Base-by-base conservation (phyloP, 495 filamentous ascomycete species). In the Ramalina intermedia region DNA sequence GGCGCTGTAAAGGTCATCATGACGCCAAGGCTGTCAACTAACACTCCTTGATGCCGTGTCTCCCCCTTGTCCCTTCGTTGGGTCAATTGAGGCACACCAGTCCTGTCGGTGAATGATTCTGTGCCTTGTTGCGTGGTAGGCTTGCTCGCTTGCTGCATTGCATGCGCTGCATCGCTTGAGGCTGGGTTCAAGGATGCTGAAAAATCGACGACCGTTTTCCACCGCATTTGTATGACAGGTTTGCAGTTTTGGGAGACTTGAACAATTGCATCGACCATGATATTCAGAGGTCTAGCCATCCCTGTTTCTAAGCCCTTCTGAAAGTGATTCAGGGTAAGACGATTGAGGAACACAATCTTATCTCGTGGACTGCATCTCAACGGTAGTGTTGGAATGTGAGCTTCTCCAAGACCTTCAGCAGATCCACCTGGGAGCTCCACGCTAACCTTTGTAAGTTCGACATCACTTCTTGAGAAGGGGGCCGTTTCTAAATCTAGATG, bases 401-500 rank as follows among this genome's bases (percentile, higher is more conserved):
- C 63, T 41, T 78, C 61, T 43, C 75, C 81, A n/a, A 88, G 67
- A 51, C 79, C 71, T 50, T 83, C 80, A 9, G 87, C 78, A 6
- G 63, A 71, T 42, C 85, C 87, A 20, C 80, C 80, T 40, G 71
- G 72, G 12, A 93, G 60, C 6, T 64, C 56, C 46, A 93, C 68
- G n/a, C 75, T 63, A 41, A 87, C 79, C 43, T 75, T 74, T 45
- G 82, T 69, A 27, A 96, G 75, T 6, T 65, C 60, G 41, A 88
- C 76, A 58, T 84, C 78, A 55, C 78, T 85, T 36, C 78, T 76
- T 43, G 86, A 75, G 52, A 86, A 88, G 18, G 87, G 80, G 0
- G 86, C 90, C 47, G 93, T 81, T 63, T 96, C 89, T 44, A 94
- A 69, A 62, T 94, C 88, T 16, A 96, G 70, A 43, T 84, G 82